Percentiles rank a stretch among this genome's conserved stretches.
phyloP scores from a whole-genome alignment of 331 rosid genomes.

The Arachis monticola region DNA sequence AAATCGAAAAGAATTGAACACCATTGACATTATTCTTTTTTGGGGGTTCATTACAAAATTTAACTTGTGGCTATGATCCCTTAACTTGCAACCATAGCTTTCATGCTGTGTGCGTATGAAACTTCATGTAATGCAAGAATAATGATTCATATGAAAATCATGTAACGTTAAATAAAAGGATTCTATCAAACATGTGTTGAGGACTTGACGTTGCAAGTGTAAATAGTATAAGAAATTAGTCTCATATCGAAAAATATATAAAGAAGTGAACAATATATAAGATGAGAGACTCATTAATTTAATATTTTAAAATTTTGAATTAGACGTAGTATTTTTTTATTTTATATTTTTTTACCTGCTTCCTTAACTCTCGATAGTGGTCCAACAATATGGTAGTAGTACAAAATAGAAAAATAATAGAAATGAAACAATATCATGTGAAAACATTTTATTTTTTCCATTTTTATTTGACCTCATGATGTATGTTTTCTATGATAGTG shows the following conservation, averaged over 20 bases:
- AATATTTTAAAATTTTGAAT: no score
- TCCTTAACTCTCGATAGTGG: no score
- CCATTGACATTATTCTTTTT: not conserved
- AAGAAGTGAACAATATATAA: no score
- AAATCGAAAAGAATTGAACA: conserved; percentile 13
- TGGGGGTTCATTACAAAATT: not conserved
- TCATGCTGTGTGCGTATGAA: not conserved
- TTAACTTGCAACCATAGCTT: not conserved
- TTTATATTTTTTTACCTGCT: no score
- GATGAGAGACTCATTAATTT: no score
- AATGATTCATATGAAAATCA: not conserved
- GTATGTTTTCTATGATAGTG: not conserved
- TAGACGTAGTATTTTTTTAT: no score
- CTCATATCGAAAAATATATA: no score
- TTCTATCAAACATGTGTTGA: no score
- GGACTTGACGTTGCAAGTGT: no score
- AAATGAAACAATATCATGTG: not conserved
- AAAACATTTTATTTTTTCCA: conserved; percentile 12
- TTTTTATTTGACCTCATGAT: conserved; percentile 24
- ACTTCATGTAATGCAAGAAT: not conserved
- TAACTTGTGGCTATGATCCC: conserved; percentile 42
- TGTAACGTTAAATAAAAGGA: not conserved
- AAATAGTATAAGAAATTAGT: no score
- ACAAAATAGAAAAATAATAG: not conserved
- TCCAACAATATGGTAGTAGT: not conserved